Conservation (phyloP, 495 filamentous ascomycete genomes). For the Daldinia vernicosa region DNA sequence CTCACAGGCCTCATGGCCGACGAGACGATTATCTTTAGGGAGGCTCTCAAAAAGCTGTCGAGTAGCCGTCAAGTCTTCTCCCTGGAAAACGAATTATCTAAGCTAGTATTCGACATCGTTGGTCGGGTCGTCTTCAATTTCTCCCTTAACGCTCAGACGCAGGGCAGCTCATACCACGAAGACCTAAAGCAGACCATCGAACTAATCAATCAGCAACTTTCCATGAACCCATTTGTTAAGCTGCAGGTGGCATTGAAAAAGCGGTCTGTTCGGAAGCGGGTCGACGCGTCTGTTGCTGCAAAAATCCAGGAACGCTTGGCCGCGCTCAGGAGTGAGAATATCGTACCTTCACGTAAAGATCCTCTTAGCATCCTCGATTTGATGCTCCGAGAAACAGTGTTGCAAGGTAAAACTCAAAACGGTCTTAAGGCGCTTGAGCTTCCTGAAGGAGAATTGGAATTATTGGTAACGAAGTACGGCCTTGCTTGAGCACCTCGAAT, state of each 20-base stretch:
- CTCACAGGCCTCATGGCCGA: background rate
- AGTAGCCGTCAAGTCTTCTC: background rate
- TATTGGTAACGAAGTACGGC: background rate
- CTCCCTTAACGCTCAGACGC: background rate
- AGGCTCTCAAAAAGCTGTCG: background rate
- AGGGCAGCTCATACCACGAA: background rate
- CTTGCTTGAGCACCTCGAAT: background rate
- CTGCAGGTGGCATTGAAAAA: background rate
- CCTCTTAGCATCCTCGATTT: conserved; percentile 35
- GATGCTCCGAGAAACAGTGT: conserved; percentile 32
- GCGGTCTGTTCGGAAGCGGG: background rate
- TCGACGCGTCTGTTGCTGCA: background rate
- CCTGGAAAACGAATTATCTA: background rate
- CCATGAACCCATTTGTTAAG: background rate
- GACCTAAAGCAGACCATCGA: background rate
- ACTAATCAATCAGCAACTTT: background rate
- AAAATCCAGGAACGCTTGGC: conserved; percentile 2
- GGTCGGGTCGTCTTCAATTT: background rate
- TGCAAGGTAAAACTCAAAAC: background rate
- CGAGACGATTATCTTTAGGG: background rate
- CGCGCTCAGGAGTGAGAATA: conserved; percentile 16
- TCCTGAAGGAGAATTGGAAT: background rate
- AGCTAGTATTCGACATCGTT: background rate
- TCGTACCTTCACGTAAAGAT: conserved; percentile 27
- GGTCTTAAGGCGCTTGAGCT: background rate